Percentiles rank a stretch among this genome's conserved stretches.
These are phyloP conservation scores for Ilyonectria destructans DNA, from an alignment of 2,329 filamentous ascomycete genomes.

Conservation along the genomic window DNA sequence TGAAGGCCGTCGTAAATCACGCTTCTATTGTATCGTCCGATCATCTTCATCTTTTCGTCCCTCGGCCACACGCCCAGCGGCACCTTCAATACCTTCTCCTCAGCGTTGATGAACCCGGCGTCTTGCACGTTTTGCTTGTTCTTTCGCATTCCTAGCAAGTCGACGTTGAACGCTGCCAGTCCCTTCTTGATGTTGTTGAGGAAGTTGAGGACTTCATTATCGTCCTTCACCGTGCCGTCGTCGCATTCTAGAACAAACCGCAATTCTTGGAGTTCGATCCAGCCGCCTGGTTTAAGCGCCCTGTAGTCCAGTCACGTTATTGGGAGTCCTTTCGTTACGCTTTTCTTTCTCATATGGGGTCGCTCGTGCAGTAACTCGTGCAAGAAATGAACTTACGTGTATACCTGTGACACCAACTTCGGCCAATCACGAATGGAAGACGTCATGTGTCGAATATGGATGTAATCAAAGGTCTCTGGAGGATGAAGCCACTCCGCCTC, in stretches of 20 bases:
- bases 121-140: conserved; percentile 11
- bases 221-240: conserved; percentile 49
- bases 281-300: conserved; percentile 60
- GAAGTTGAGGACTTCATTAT: conserved; percentile 13
- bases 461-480: conserved; percentile 45
- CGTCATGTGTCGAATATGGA: conserved; percentile 53
- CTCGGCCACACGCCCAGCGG: conserved; percentile 10
- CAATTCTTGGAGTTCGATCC: conserved; percentile 62
- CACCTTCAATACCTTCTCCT: conserved; percentile 9
- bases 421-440: conserved; percentile 52
- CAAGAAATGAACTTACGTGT: conserved; percentile 40
- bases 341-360: neutral
- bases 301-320: neutral
- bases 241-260: conserved; percentile 51
- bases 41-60: conserved; percentile 15
- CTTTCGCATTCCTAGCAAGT: conserved; percentile 14
- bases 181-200: conserved; percentile 44
- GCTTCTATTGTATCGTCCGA: conserved; percentile 17
- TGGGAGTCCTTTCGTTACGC: neutral
- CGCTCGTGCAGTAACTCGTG: neutral
- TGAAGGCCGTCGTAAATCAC: conserved; percentile 15
- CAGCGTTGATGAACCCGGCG: conserved; percentile 6
- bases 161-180: conserved; percentile 4
- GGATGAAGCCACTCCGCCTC: conserved; percentile 66
- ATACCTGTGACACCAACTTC: conserved; percentile 38